phyloP scores from a whole-genome alignment of 257 asterid genomes.

The Fraxinus cuspidata region DNA sequence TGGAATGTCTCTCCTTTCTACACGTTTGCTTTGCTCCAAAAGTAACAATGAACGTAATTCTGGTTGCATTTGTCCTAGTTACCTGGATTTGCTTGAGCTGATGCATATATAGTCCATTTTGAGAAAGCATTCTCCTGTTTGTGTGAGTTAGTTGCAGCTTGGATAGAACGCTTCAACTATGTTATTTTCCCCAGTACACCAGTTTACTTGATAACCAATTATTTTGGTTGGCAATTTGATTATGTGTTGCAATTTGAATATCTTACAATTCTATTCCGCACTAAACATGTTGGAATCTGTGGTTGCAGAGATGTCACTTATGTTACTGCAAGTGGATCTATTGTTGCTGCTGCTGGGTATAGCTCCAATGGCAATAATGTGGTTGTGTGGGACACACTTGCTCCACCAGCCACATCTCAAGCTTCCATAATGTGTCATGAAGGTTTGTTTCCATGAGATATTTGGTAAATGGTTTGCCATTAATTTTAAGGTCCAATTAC shows the following conservation, averaged over 20 bases:
- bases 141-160: constrained; percentile 15
- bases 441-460: constrained; percentile 55
- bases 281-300: constrained; percentile 20
- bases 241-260: constrained; percentile 14
- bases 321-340: constrained; percentile 92
- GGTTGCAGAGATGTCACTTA: constrained; percentile 81
- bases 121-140: neutral
- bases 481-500: constrained; percentile 13
- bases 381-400: constrained; percentile 98
- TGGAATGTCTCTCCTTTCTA: neutral
- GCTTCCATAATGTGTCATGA: constrained; percentile 99
- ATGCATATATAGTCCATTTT: neutral
- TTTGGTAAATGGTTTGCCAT: constrained; percentile 12
- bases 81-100: constrained; percentile 8
- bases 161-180: neutral
- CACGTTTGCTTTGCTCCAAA: neutral
- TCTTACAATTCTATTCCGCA: constrained; percentile 13
- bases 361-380: constrained; percentile 90
- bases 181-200: neutral
- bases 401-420: constrained; percentile 87
- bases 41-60: constrained; percentile 1
- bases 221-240: constrained; percentile 18
- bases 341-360: constrained; percentile 94
- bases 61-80: constrained; percentile 18
- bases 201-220: constrained; percentile 14